These are phyloP conservation scores for Phanerochaete carnosa DNA, from an alignment of 768 basidiomycete species.

Conservation along the genomic window DNA sequence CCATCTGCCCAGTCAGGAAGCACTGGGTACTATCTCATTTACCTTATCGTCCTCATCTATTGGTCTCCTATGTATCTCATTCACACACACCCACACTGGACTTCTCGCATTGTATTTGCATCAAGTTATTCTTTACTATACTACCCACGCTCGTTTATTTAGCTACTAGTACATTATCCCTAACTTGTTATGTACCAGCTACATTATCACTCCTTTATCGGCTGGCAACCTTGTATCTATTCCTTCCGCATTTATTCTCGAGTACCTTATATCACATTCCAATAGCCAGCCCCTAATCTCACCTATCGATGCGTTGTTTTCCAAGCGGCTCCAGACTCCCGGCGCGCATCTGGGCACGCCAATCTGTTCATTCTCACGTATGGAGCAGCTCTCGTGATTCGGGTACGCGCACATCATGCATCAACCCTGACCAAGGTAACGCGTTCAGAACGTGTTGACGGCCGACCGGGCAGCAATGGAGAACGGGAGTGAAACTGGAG, in stretches of 20 bases:
- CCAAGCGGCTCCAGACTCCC: conserved; percentile 1
- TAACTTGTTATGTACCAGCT: conserved; percentile 1
- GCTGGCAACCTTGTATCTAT: not conserved
- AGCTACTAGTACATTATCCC: not conserved
- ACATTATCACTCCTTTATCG: conserved; percentile 3
- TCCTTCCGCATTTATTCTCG: not conserved
- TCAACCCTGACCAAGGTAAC: not conserved
- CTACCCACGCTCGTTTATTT: not conserved
- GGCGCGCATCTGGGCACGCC: conserved; percentile 3
- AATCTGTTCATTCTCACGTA: not conserved
- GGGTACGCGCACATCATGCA: not conserved
- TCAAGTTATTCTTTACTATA: not conserved
- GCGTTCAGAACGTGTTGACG: not conserved
- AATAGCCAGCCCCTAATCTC: not conserved
- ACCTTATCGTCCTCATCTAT: conserved; percentile 9
- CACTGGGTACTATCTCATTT: conserved; percentile 2
- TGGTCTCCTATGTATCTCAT: not conserved
- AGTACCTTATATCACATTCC: not conserved
- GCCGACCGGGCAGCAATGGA: not conserved
- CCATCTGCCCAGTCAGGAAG: not conserved
- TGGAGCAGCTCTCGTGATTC: not conserved
- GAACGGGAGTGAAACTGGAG: not conserved
- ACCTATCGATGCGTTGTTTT: not conserved
- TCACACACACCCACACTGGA: conserved; percentile 1
- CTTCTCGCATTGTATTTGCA: conserved; percentile 1